Base-by-base conservation (phyloP, 441 rosid species). In the Metrosideros polymorpha region DNA sequence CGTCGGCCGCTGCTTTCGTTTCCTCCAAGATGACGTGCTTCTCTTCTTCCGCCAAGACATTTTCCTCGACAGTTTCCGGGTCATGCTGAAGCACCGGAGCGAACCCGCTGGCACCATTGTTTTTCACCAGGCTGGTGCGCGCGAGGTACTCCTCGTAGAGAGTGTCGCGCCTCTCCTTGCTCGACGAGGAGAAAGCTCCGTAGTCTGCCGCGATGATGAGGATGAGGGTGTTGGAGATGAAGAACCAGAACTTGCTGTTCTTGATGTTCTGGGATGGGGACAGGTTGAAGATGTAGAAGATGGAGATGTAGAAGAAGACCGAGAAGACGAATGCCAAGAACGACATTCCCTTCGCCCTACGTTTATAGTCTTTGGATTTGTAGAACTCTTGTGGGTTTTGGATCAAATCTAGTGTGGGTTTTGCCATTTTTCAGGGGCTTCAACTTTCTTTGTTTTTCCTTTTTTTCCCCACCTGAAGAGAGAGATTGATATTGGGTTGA, bases 181-280 rank as follows among this genome's bases (percentile, higher is more conserved):
- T 86, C 51, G 89, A 85, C 0, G 91, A 89, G 53, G 93, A 89
- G 90, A 93, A 94, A 39, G 91, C 89, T 25, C 94, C 93, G 55
- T 91, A 94, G 87, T 94, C 96, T 39, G 87, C 92, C 9, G 92
- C 92, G 49, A 94, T 91, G 83, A 94, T 90, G 89, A 93, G 88
- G 87, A 96, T 91, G 56, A 95, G 88, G 84, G 92, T 93, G 92
- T 92, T 96, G 88, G 95, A 93, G 84, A 96, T 90, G 89, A 91
- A 89, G 89, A 95, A 93, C 94, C 92, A 92, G 85, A 95, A 91
- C 52, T 91, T 94, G 86, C 91, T 76, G 87, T 92, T 92, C 87
- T 54, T 86, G 63, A 94, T 75, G 61, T 92, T 90, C 6, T 91
- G 83, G 5, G 92, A 91, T 57, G 93, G 94, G 83, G 96, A 94